These are phyloP conservation scores for Cryptosporidium ubiquitum DNA, from an alignment of 169 alveolate genomes.

Conservation along the genomic window DNA sequence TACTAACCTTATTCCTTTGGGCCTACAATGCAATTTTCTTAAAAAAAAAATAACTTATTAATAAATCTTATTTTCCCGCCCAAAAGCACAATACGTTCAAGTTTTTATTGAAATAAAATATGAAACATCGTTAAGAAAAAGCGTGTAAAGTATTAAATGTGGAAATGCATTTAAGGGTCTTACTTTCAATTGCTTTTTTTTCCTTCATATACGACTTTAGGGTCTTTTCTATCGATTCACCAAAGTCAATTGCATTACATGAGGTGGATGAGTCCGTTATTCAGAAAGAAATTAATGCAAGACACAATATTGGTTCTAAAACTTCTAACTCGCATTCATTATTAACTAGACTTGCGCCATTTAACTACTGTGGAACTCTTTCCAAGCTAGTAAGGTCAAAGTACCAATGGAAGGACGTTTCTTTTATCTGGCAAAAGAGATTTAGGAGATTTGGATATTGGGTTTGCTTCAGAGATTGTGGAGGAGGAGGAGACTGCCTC, in stretches of 20 bases:
- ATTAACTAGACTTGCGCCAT: not conserved
- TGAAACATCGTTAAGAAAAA: not conserved
- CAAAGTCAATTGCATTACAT: not conserved
- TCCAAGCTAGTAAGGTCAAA: slow-evolving; percentile 6
- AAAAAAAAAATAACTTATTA: not conserved
- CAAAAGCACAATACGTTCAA: not conserved
- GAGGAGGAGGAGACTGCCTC: slow-evolving; percentile 71
- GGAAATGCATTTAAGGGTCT: not conserved
- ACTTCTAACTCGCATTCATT: not conserved
- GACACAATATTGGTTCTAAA: not conserved
- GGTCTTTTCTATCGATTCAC: not conserved
- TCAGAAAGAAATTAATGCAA: not conserved
- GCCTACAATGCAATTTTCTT: not conserved
- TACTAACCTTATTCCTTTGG: not conserved
- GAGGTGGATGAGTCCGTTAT: not conserved
- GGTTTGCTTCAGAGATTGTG: slow-evolving; percentile 69
- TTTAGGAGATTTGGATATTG: slow-evolving; percentile 48
- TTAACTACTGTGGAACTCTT: slow-evolving; percentile 13
- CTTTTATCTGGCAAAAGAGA: slow-evolving; percentile 55
- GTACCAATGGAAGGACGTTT: slow-evolving; percentile 43
- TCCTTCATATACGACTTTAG: not conserved
- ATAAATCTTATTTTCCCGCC: slow-evolving; percentile 11
- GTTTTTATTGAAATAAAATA: not conserved
- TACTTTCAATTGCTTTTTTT: not conserved
- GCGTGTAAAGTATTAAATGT: not conserved